Percentiles rank a stretch among this genome's conserved stretches.
phyloP scores from a whole-genome alignment of 148 eudicot genomes.

The Camellia lanceoleosa region DNA sequence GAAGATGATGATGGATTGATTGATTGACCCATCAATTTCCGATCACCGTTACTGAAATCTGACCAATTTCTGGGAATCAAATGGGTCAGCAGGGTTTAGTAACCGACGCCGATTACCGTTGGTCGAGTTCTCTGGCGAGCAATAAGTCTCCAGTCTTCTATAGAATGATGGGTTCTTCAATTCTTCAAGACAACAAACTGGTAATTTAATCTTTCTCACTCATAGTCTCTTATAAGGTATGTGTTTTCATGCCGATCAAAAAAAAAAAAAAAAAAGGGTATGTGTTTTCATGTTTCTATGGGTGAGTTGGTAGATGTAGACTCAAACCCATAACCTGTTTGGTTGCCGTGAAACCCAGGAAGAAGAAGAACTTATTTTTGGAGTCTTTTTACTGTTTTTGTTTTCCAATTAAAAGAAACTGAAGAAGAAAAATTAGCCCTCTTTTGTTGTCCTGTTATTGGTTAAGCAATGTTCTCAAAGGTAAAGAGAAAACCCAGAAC shows the following conservation, averaged over 20 bases:
- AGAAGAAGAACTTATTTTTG: no score
- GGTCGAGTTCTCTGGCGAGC: background rate
- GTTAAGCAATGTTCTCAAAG: background rate
- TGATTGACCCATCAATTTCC: background rate
- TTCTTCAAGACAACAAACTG: slow-evolving; percentile 7
- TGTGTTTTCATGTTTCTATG: no score
- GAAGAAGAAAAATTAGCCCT: no score
- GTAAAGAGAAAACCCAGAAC: background rate
- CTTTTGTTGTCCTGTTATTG: background rate
- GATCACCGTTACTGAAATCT: background rate
- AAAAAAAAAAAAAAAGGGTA: no score
- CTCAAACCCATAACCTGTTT: background rate
- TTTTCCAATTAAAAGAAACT: no score
- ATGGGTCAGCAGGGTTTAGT: slow-evolving; percentile 3
- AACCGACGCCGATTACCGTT: slow-evolving; percentile 1
- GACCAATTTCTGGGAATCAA: background rate
- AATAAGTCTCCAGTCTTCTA: slow-evolving; percentile 8
- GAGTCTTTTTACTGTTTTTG: no score
- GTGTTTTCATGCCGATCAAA: background rate
- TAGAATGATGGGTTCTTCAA: slow-evolving; percentile 1
- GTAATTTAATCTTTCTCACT: slow-evolving; percentile 10
- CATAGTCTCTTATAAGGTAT: background rate
- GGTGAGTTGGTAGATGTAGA: no score
- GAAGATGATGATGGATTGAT: background rate
- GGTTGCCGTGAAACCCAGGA: background rate